Evolutionary conservation across 805 yeast genomes (phyloP).

Genomic region (Saccharomycopsis microspora): DNA sequence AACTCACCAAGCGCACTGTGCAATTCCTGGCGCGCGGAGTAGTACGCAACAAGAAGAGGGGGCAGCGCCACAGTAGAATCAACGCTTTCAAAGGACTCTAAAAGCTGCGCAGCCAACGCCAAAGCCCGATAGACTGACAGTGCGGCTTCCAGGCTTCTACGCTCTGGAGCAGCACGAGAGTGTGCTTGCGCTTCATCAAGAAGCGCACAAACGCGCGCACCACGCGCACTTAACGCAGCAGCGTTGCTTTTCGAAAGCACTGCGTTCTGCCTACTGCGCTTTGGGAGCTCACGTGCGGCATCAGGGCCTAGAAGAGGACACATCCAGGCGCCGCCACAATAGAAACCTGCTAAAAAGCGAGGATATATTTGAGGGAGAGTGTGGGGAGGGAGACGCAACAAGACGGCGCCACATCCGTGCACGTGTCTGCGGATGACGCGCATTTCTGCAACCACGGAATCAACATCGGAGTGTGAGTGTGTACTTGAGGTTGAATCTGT

Average conservation of each 20-base stretch:
- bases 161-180: neutral
- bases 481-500: neutral
- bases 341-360: no score
- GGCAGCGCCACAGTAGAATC: slow-evolving; percentile 24
- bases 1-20: slow-evolving; percentile 50
- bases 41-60: slow-evolving; percentile 49
- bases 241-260: no score
- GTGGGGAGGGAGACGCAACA: neutral
- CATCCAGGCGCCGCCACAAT: no score
- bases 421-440: slow-evolving; percentile 23
- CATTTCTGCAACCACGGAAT: slow-evolving; percentile 30
- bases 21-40: slow-evolving; percentile 59
- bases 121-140: slow-evolving; percentile 42
- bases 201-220: no score
- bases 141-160: slow-evolving; percentile 40
- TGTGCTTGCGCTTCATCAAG: slow-evolving; percentile 1
- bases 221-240: no score
- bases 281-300: no score
- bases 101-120: slow-evolving; percentile 34
- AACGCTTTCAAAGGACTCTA: slow-evolving; percentile 46
- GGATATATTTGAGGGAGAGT: no score
- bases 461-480: slow-evolving; percentile 20
- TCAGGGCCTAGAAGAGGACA: no score
- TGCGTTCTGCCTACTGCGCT: no score
- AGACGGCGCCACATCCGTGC: slow-evolving; percentile 4